Base-by-base conservation (phyloP, 78 protist genomes). In the Bigelowiella natans region DNA sequence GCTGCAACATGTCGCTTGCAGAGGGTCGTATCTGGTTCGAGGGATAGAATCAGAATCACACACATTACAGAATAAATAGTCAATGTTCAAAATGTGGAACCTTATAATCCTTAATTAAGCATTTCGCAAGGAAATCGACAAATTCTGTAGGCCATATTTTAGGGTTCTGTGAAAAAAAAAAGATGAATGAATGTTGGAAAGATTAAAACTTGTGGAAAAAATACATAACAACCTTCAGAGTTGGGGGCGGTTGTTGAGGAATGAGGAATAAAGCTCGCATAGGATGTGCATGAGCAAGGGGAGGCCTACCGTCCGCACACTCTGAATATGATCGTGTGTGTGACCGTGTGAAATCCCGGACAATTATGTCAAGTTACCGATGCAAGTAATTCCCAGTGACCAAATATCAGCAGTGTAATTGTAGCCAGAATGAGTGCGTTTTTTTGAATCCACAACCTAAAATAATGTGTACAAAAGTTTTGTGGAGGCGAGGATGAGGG, bases 381-480 rank as follows among this genome's bases (percentile, higher is more conserved):
- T 94, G 2, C 97, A 97, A 1, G 99, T 98, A 92, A 98, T 97
- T 39, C 99, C 99, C 90, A 98, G 95, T 31, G 97, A 93, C 99
- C 99, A 98, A 37, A 98, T 96, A 93, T 98, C 99, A 1, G 99
- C 99, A 31, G 0, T 88, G 3, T 63, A 82, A 90, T 93, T 94
- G 38, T 96, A 92, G 0, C 95, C 94, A 30, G 89, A 93, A 88
- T 39, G 88, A 11, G 36, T 34, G 7, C 38, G 73, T 51, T 51
- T 51, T 51, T 51, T 51, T 7, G 73, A 51, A 18, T 51, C 73
- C 7, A 51, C 73, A 51, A 51, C 73, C 73, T 51, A 18, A 18
- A 26, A 51, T 51, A 51, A n/a, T n/a, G n/a, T n/a, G n/a, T n/a
- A n/a, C n/a, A n/a, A n/a, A n/a, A n/a, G n/a, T n/a, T n/a, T n/a